phyloP scores from a whole-genome alignment of 805 yeast genomes.

The Scheffersomyces ergatensis region DNA sequence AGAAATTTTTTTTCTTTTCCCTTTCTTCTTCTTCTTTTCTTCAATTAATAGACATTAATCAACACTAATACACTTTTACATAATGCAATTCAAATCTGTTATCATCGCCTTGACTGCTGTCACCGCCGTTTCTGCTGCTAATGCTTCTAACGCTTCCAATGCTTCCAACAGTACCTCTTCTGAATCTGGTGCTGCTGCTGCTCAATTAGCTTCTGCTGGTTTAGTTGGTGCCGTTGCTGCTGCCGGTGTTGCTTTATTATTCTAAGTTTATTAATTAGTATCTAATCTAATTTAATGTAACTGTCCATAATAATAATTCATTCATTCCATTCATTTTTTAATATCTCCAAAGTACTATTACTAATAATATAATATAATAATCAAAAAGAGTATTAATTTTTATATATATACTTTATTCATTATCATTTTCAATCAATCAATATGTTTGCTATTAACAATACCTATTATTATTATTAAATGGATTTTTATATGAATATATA shows the following conservation, averaged over 20 bases:
- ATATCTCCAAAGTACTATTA: too few relatives aligned
- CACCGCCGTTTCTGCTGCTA: conserved; percentile 66
- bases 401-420: too few relatives aligned
- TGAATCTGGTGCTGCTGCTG: conserved; percentile 47
- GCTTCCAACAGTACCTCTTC: conserved; percentile 44
- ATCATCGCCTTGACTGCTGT: conserved; percentile 68
- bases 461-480: too few relatives aligned
- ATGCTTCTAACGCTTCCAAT: conserved; percentile 38
- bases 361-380: too few relatives aligned
- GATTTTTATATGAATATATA: too few relatives aligned
- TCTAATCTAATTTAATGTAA: too few relatives aligned
- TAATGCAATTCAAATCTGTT: conserved; percentile 73
- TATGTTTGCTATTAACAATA: too few relatives aligned
- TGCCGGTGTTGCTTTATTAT: conserved; percentile 67
- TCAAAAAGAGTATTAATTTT: too few relatives aligned
- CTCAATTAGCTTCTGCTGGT: conserved; percentile 65
- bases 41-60: conserved; percentile 1
- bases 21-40: conserved; percentile 1
- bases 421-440: too few relatives aligned
- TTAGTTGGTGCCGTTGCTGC: conserved; percentile 81
- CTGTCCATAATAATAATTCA: too few relatives aligned
- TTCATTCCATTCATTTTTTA: too few relatives aligned
- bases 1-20: conserved; percentile 1
- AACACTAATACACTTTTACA: conserved; percentile 10
- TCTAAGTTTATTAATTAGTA: conserved; percentile 23